phyloP scores from a whole-genome alignment of 352 stramenopile species.

The Pythium rhizo-oryzae region DNA sequence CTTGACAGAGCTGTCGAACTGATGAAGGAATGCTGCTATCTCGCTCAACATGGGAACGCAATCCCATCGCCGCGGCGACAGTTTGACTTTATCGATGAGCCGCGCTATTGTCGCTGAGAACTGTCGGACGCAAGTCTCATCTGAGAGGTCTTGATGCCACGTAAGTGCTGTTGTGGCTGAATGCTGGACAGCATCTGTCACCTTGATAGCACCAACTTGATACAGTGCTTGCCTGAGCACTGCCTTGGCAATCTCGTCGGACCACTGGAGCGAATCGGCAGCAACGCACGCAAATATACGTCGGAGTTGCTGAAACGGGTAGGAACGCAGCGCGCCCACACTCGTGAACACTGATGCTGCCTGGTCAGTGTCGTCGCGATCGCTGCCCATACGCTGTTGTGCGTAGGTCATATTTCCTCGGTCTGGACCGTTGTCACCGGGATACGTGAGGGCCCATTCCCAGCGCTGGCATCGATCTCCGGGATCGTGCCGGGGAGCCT shows the following conservation, averaged over 20 bases:
- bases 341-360: constrained; percentile 27
- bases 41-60: constrained; percentile 44
- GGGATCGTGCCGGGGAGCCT: background rate
- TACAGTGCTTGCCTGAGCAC: constrained; percentile 54
- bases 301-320: constrained; percentile 50
- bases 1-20: constrained; percentile 30
- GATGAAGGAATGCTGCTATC: constrained; percentile 32
- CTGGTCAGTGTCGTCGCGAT: constrained; percentile 29
- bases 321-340: constrained; percentile 49
- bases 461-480: constrained; percentile 3
- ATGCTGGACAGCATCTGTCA: background rate
- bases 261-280: constrained; percentile 48
- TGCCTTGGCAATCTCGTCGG: constrained; percentile 33
- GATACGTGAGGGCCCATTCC: constrained; percentile 54
- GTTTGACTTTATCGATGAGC: constrained; percentile 15
- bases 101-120: constrained; percentile 30
- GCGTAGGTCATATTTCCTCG: constrained; percentile 57
- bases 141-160: constrained; percentile 53
- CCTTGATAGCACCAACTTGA: constrained; percentile 41
- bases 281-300: constrained; percentile 49
- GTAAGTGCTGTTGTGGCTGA: constrained; percentile 1
- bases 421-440: constrained; percentile 26
- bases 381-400: constrained; percentile 22
- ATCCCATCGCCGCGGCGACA: constrained; percentile 23
- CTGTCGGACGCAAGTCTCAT: background rate